A percentile compares a stretch with the other conserved stretches of the same genome.
Evolutionary conservation across 108 stramenopile genomes (phyloP).

Genomic region (Fistulifera solaris): DNA sequence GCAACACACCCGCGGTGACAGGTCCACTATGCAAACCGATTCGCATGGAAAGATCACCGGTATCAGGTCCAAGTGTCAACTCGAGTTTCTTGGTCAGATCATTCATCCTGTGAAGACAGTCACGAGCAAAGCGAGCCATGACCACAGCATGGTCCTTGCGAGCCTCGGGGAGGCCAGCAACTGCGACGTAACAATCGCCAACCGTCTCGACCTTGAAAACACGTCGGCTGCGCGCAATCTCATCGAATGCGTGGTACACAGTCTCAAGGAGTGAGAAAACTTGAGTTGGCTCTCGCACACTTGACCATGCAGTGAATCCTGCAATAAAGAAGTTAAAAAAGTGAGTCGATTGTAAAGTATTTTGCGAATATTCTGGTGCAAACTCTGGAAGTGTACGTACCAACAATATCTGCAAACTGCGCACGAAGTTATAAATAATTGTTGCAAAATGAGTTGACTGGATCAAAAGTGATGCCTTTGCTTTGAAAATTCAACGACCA

Average conservation of each 20-base stretch:
- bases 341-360: not conserved
- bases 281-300: slow-evolving; percentile 17
- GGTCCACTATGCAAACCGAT: slow-evolving; percentile 44
- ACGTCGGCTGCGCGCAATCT: slow-evolving; percentile 1
- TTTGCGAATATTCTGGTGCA: not conserved
- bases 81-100: slow-evolving; percentile 8
- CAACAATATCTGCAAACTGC: slow-evolving; percentile 43
- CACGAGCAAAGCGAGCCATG: slow-evolving; percentile 18
- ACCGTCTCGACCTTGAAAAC: slow-evolving; percentile 13
- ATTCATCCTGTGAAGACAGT: slow-evolving; percentile 11
- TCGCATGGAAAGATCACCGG: slow-evolving; percentile 27
- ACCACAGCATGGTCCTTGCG: slow-evolving; percentile 16
- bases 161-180: slow-evolving; percentile 9
- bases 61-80: slow-evolving; percentile 11
- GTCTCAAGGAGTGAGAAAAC: slow-evolving; percentile 27
- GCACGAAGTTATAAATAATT: no score
- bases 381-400: slow-evolving; percentile 6
- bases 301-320: slow-evolving; percentile 14
- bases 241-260: slow-evolving; percentile 22
- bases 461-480: no score
- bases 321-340: not conserved
- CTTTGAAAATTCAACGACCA: no score
- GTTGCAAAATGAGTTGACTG: no score
- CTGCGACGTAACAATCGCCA: slow-evolving; percentile 15
- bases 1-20: slow-evolving; percentile 35